phyloP scores from a whole-genome alignment of 129 eudicot genomes.

The Helianthus tuberosus region DNA sequence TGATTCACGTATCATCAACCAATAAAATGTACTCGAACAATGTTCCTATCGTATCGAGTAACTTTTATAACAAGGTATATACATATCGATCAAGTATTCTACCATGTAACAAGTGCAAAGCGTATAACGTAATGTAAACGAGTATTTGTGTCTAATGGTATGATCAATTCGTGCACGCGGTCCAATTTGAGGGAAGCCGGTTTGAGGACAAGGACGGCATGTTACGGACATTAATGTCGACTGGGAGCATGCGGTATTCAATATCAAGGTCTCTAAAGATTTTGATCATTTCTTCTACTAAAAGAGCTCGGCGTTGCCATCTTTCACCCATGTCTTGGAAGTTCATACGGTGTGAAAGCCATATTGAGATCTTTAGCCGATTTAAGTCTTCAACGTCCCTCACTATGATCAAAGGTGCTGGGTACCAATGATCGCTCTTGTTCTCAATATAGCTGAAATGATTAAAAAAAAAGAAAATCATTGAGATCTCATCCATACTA shows the following conservation, averaged over 20 bases:
- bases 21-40: neutral
- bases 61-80: slow-evolving; percentile 4
- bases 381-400: slow-evolving; percentile 79
- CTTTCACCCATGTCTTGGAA: slow-evolving; percentile 79
- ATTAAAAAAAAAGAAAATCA: neutral
- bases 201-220: slow-evolving; percentile 56
- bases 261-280: slow-evolving; percentile 65
- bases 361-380: slow-evolving; percentile 61
- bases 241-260: slow-evolving; percentile 70
- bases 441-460: slow-evolving; percentile 59
- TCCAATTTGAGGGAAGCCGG: slow-evolving; percentile 79
- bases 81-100: slow-evolving; percentile 18
- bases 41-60: neutral
- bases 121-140: neutral
- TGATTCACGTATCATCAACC: neutral
- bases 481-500: neutral
- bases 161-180: slow-evolving; percentile 43
- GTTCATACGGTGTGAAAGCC: slow-evolving; percentile 78
- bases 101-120: slow-evolving; percentile 14
- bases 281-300: slow-evolving; percentile 75
- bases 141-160: neutral
- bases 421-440: slow-evolving; percentile 74
- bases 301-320: slow-evolving; percentile 59
- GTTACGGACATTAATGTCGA: slow-evolving; percentile 65
- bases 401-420: slow-evolving; percentile 58